Evolutionary conservation across 2,329 filamentous ascomycete genomes (phyloP), one percentile per base, ranked within the genome.

Genomic region (Orbilia ellipsospora): DNA sequence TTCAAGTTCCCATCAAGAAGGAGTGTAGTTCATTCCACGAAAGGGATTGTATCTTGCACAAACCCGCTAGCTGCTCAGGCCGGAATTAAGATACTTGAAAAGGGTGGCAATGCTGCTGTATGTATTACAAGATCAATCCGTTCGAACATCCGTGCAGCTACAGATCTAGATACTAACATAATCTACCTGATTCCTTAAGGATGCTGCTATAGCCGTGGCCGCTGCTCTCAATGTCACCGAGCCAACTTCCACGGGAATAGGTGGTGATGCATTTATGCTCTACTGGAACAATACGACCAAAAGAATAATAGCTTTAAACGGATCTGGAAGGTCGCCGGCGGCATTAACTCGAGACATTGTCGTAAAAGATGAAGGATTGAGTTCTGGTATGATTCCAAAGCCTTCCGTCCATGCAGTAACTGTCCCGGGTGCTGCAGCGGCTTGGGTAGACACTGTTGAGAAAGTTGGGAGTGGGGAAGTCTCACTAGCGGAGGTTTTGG

Each of bases 231-330:
- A 97, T 83, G 88, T 98, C 81, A 97, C 94, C 0, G 95, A 99
- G 81, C 95, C 95, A 6, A 89, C 90, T 73, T 95, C 92, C 4
- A 98, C 95, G 0, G 95, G 95, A 48, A 97, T 99, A 74, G 95
- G 95, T 69, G 95, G 95, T 77, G 95, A 99, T 83, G 93, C 97
- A 89, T 99, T 98, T 84, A 94, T 94, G 82, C 88, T 98, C 42
- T 97, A 89, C 85, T 98, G 94, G 84, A 88, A 96, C 81, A 92
- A 93, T 50, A 88, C 90, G 79, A 92, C 90, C 0, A 91, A 91
- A 81, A 91, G 91, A 77, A 90, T 98, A 7, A 90, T 89, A 65
- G 92, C 93, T 8, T 85, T 98, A 82, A 99, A 99, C 82, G 95
- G 94, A 18, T 97, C 94, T 0, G 95, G 95, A n/a, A 89, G 95